These are phyloP conservation scores for Schwanniomyces yamadae DNA, from an alignment of 805 yeast species.

Conservation along the genomic window DNA sequence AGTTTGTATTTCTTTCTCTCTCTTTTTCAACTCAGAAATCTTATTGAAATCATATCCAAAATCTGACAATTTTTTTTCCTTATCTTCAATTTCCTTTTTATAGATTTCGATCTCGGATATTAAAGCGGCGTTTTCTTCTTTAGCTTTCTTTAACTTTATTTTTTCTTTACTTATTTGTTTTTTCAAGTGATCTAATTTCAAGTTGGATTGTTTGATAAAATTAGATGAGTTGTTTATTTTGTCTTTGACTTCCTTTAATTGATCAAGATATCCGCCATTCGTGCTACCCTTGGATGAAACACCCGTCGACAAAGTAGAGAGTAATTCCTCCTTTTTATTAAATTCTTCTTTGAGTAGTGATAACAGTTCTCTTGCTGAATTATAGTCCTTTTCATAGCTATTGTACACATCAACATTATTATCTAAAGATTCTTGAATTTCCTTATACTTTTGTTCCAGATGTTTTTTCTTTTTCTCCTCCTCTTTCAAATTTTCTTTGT, in stretches of 20 bases:
- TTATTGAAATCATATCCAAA: slow-evolving; percentile 58
- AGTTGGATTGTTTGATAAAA: slow-evolving; percentile 53
- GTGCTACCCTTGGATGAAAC: slow-evolving; percentile 77
- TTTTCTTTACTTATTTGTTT: slow-evolving; percentile 50
- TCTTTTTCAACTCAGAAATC: slow-evolving; percentile 43
- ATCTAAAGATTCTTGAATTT: slow-evolving; percentile 30
- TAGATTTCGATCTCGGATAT: slow-evolving; percentile 45
- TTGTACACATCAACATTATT: slow-evolving; percentile 38
- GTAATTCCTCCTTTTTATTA: slow-evolving; percentile 68
- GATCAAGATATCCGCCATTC: slow-evolving; percentile 75
- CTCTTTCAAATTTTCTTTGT: slow-evolving; percentile 56
- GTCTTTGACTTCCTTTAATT: slow-evolving; percentile 62
- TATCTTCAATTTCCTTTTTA: slow-evolving; percentile 31
- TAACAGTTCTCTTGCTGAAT: slow-evolving; percentile 43
- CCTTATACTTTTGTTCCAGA: slow-evolving; percentile 31
- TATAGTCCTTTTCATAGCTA: slow-evolving; percentile 45
- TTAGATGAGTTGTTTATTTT: slow-evolving; percentile 54
- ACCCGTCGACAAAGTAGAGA: slow-evolving; percentile 83
- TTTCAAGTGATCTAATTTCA: slow-evolving; percentile 57
- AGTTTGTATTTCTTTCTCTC: slow-evolving; percentile 44
- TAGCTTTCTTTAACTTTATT: slow-evolving; percentile 54
- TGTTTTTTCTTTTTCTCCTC: slow-evolving; percentile 39
- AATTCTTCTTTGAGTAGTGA: slow-evolving; percentile 46
- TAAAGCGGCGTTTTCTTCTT: slow-evolving; percentile 42
- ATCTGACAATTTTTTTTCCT: slow-evolving; percentile 42